Evolutionary conservation across 208 protist genomes (phyloP), one percentile per base, ranked within the genome.

Genomic region (Leishmania tropica): DNA sequence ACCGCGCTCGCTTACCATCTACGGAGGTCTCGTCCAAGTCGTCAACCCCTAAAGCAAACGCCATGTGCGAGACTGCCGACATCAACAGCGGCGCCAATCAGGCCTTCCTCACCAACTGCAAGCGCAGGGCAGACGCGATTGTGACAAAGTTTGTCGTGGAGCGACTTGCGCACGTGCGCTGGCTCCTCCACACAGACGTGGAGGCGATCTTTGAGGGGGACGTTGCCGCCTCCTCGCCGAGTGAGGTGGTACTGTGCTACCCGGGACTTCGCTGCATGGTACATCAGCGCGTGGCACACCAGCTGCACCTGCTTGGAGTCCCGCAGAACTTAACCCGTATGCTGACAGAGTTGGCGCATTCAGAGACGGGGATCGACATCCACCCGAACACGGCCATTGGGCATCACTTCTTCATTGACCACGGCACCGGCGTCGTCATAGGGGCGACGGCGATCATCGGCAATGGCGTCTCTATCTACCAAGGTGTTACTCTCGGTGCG

Each of bases 351-450:
- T 91, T 93, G 56, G 92, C 92, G 40, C 92, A 96, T 77, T 79
- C 87, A 7, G 37, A 78, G 35, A 96, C 92, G 13, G 92, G 89
- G 11, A 93, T 98, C 70, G 96, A 98, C 75, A 98, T 98, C 68
- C 96, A 98, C 86, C 96, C 96, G 11, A 76, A 78, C 67, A 95
- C 95, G 11, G 70, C 84, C 6, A 94, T 98, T 62, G 94, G 94
- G 10, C 88, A 94, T 74, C 92, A 95, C 85, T 95, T 97, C 72
- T 96, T 96, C 81, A 96, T 98, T 81, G 96, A 98, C 83, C 96
- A 98, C 90, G 96, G 94, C 58, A 96, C 89, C 21, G 96, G 96
- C 56, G 87, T 98, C 67, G 95, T 98, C 11, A 94, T 98, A 65
- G 96, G 96, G 19, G 93, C 88, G 45, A 98, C 93, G 4, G 90